These are phyloP conservation scores for Ceratobasidium sp. DNA, from an alignment of 1,284 basidiomycete species.

Conservation along the genomic window DNA sequence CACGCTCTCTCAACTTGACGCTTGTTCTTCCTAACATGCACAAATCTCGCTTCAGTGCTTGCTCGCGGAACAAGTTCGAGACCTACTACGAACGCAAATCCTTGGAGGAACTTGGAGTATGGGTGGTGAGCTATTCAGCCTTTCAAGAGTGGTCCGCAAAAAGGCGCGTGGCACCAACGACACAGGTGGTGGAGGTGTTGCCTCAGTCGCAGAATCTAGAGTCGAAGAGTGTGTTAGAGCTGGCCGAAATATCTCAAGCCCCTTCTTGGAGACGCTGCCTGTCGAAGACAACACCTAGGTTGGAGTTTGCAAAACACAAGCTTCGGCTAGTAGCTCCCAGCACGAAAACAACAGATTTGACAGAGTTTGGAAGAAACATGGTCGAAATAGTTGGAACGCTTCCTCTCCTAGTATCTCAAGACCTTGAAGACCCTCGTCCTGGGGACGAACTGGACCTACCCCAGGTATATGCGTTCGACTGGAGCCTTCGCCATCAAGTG, in stretches of 20 bases:
- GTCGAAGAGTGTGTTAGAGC: no score
- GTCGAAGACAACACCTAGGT: conserved; percentile 6
- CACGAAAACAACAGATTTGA: not conserved
- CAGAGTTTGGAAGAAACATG: not conserved
- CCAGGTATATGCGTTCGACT: conserved; percentile 30
- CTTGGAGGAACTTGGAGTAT: conserved; percentile 23
- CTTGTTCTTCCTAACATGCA: conserved; percentile 40
- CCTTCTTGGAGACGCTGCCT: conserved; percentile 25
- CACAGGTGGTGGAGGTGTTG: not conserved
- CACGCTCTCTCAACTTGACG: conserved; percentile 31
- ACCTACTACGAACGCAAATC: conserved; percentile 27
- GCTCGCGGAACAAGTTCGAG: conserved; percentile 40
- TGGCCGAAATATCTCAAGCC: no score
- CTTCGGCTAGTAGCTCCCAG: not conserved
- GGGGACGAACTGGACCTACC: no score
- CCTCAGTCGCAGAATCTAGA: not conserved
- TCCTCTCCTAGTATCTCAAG: not conserved
- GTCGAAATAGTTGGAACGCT: not conserved
- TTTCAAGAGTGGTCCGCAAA: conserved; percentile 34
- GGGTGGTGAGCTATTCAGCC: not conserved
- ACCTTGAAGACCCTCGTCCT: no score
- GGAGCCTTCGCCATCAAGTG: conserved; percentile 24
- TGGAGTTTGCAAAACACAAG: not conserved
- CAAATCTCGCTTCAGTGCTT: conserved; percentile 40
- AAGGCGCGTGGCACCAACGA: conserved; percentile 5